Evolutionary conservation across 495 filamentous ascomycete genomes (phyloP).

Genomic region (Penicillium tannophilum): DNA sequence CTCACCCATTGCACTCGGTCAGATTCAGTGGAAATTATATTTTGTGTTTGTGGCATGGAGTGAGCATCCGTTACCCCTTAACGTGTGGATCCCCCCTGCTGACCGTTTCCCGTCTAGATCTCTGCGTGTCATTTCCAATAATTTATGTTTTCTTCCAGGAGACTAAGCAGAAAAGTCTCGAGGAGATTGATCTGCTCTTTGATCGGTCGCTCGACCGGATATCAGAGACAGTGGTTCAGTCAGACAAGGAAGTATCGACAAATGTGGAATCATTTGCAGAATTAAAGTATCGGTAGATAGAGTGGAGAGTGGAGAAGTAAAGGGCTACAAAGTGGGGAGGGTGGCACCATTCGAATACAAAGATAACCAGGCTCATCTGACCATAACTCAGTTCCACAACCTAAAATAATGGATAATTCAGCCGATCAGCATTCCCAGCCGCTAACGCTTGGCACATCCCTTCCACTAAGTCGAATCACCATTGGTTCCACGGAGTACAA

Average conservation of each 20-base stretch:
- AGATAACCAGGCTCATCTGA: not conserved
- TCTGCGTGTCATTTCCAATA: constrained; percentile 35
- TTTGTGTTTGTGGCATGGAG: constrained; percentile 48
- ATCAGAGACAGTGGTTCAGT: constrained; percentile 22
- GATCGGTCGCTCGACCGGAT: constrained; percentile 38
- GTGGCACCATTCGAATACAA: not conserved
- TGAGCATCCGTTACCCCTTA: constrained; percentile 21
- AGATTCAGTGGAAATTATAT: constrained; percentile 47
- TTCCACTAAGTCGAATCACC: constrained; percentile 10
- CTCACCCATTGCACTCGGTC: constrained; percentile 48
- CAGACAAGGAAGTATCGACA: not conserved
- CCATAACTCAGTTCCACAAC: not conserved
- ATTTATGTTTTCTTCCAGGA: constrained; percentile 59
- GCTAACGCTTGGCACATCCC: constrained; percentile 21
- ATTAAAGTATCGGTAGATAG: not conserved
- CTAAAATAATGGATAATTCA: constrained; percentile 8
- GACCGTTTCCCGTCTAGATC: constrained; percentile 29
- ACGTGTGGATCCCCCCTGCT: constrained; percentile 10
- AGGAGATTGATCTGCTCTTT: constrained; percentile 60
- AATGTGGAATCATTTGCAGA: not conserved
- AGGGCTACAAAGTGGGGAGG: not conserved
- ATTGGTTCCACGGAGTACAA: constrained; percentile 20
- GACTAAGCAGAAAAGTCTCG: constrained; percentile 56
- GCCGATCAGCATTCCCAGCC: constrained; percentile 31
- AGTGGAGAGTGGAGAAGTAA: not conserved